Evolutionary conservation across 352 stramenopile genomes (phyloP).

Genomic region (Phytophthora litchii): DNA sequence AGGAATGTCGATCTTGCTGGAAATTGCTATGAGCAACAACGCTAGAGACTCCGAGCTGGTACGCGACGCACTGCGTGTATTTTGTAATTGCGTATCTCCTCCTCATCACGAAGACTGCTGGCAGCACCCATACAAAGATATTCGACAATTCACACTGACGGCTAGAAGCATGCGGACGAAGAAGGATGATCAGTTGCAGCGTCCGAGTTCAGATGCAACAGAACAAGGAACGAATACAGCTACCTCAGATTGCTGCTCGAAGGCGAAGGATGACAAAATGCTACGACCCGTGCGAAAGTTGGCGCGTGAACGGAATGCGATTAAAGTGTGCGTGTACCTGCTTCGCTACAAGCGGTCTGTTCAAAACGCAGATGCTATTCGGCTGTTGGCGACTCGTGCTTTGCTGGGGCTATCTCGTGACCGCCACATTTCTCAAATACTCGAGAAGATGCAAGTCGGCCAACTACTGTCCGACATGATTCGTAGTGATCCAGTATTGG

Average conservation of each 20-base stretch:
- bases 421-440: conserved; percentile 87
- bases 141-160: conserved; percentile 80
- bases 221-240: conserved; percentile 7
- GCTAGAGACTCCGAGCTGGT: conserved; percentile 76
- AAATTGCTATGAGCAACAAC: conserved; percentile 80
- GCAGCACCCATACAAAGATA: conserved; percentile 86
- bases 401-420: conserved; percentile 86
- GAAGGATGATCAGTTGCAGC: conserved; percentile 37
- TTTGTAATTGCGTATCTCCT: conserved; percentile 86
- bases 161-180: conserved; percentile 69
- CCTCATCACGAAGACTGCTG: conserved; percentile 82
- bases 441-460: conserved; percentile 91
- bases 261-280: conserved; percentile 70
- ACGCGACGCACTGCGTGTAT: conserved; percentile 70
- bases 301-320: conserved; percentile 79
- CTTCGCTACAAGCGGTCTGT: conserved; percentile 89
- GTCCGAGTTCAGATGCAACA: conserved; percentile 9
- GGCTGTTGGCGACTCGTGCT: conserved; percentile 79
- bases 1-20: conserved; percentile 76
- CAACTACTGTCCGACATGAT: conserved; percentile 89
- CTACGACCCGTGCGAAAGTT: conserved; percentile 75
- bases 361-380: conserved; percentile 87
- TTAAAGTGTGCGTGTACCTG: conserved; percentile 89
- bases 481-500: conserved; percentile 80
- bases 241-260: conserved; percentile 51